phyloP scores from a whole-genome alignment of 2,329 filamentous ascomycete species.

The Aspergillus fijiensis region DNA sequence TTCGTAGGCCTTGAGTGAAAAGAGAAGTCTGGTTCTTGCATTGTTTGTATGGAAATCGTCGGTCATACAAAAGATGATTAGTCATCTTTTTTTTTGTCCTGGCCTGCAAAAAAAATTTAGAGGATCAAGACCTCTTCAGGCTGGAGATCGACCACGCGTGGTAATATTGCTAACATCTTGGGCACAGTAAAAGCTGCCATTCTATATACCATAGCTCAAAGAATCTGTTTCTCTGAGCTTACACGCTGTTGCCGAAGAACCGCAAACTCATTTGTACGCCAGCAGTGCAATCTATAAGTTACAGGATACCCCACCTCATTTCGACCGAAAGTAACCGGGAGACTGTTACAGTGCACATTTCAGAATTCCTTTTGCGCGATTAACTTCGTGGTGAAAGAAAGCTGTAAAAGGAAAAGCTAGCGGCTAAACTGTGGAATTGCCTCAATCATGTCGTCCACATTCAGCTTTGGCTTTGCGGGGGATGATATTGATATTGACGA shows the following conservation, averaged over 20 bases:
- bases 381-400: not conserved
- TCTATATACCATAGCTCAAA: not conserved
- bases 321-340: not conserved
- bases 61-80: not conserved
- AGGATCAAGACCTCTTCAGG: not conserved
- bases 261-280: not conserved
- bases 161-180: not conserved
- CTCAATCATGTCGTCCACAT: conserved; percentile 31
- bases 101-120: not conserved
- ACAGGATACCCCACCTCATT: not conserved
- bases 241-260: not conserved
- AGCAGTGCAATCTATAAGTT: not conserved
- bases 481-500: conserved; percentile 58
- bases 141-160: not conserved
- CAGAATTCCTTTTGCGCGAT: too few species aligned
- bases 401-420: not conserved
- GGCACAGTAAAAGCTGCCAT: not conserved
- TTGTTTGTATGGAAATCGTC: not conserved
- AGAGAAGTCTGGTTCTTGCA: not conserved
- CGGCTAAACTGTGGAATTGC: not conserved
- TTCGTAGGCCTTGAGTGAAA: too few species aligned
- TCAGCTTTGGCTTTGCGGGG: conserved; percentile 60
- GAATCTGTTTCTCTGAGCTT: not conserved
- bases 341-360: too few species aligned
- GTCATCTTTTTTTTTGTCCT: not conserved